A percentile compares a stretch with the other conserved stretches of the same genome.
phyloP scores from a whole-genome alignment of 2,329 filamentous ascomycete species.

The Trichoderma sp. region DNA sequence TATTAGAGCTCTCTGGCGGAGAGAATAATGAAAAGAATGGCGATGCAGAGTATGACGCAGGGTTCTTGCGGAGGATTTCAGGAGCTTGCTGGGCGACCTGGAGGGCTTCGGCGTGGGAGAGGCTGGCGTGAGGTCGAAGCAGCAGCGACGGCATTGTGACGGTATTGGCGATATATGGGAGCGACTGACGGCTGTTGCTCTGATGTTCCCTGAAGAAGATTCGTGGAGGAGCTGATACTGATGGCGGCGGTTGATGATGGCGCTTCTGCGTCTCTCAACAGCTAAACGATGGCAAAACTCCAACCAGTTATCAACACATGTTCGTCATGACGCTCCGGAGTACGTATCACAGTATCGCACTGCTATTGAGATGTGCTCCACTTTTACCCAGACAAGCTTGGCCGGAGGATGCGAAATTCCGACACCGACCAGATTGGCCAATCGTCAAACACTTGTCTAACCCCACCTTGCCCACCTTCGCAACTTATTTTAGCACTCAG shows the following conservation, averaged over 20 bases:
- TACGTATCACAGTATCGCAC: too few relatives aligned
- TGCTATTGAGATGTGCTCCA: not conserved
- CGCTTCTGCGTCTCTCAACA: not conserved
- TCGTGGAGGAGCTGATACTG: not conserved
- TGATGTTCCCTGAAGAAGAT: not conserved
- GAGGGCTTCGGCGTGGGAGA: slow-evolving; percentile 54
- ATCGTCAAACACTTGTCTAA: not conserved
- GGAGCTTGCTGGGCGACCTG: slow-evolving; percentile 61
- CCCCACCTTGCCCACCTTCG: slow-evolving; percentile 2
- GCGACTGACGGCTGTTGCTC: not conserved
- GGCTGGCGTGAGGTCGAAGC: slow-evolving; percentile 54
- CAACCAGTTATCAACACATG: not conserved
- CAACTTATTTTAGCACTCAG: not conserved
- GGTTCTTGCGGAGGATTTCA: slow-evolving; percentile 50
- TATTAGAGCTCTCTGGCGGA: slow-evolving; percentile 67
- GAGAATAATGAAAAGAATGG: slow-evolving; percentile 52
- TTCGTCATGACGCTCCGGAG: slow-evolving; percentile 14
- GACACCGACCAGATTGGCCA: not conserved
- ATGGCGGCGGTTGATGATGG: not conserved
- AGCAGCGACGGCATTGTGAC: slow-evolving; percentile 49
- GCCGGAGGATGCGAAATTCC: not conserved
- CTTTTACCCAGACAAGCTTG: not conserved
- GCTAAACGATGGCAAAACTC: not conserved
- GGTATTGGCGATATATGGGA: not conserved
- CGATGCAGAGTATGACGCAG: slow-evolving; percentile 54